Percentiles rank a stretch among this genome's conserved stretches.
phyloP scores from a whole-genome alignment of 371 early-diverging fungal species.

The Apophysomyces trapeziformis region DNA sequence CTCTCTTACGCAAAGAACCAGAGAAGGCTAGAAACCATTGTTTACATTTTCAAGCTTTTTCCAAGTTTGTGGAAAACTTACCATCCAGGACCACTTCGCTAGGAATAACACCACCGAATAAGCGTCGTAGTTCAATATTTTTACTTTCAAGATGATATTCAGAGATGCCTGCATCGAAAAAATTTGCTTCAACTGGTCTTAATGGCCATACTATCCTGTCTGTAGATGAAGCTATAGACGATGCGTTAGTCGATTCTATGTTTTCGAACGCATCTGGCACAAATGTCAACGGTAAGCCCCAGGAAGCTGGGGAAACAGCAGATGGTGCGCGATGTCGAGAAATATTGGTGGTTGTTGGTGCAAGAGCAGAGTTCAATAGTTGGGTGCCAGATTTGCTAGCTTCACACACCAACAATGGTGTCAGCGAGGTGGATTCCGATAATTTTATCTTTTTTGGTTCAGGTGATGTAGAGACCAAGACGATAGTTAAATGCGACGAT shows the following conservation, averaged over 20 bases:
- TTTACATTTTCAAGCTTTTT: not conserved
- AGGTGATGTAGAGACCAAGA: conserved; percentile 40
- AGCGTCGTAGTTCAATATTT: conserved; percentile 41
- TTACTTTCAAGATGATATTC: conserved; percentile 35
- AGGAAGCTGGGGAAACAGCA: conserved; percentile 23
- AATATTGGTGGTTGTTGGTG: conserved; percentile 11
- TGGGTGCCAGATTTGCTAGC: conserved; percentile 29
- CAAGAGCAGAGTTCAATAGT: conserved; percentile 19
- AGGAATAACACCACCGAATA: conserved; percentile 46
- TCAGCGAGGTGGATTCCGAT: conserved; percentile 39
- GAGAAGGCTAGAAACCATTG: conserved; percentile 32
- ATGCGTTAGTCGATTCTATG: not conserved
- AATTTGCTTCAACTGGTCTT: not conserved
- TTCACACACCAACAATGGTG: conserved; percentile 46
- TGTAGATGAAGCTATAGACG: not conserved
- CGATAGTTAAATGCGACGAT: conserved; percentile 23
- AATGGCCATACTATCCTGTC: conserved; percentile 6
- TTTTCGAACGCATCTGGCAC: conserved; percentile 27
- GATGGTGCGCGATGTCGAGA: conserved; percentile 10
- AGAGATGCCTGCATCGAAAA: not conserved
- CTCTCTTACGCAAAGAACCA: conserved; percentile 43
- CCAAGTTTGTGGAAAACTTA: conserved; percentile 17
- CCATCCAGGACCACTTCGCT: conserved; percentile 47
- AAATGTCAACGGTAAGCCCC: conserved; percentile 56
- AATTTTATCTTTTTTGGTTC: conserved; percentile 30